A percentile compares a stretch with the other conserved stretches of the same genome.
Conservation (phyloP, 1,284 basidiomycete species). For the Pterulicium gracile region DNA sequence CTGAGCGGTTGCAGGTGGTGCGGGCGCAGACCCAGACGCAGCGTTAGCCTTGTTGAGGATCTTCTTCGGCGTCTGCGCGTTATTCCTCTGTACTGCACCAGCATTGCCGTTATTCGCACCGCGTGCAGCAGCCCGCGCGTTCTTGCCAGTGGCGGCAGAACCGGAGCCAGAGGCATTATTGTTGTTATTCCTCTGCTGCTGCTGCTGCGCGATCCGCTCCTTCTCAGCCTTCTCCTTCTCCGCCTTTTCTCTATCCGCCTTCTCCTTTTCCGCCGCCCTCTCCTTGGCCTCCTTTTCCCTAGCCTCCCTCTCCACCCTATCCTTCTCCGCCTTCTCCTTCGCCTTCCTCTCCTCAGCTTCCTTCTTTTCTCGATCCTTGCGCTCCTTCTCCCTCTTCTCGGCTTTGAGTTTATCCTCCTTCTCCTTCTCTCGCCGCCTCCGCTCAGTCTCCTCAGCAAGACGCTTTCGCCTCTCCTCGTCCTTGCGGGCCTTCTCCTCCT, state of each 20-base stretch:
- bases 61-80: constrained; percentile 40
- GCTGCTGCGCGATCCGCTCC: constrained; percentile 34
- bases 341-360: constrained; percentile 40
- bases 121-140: constrained; percentile 33
- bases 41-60: constrained; percentile 30
- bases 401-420: constrained; percentile 31
- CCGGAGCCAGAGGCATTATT: constrained; percentile 16
- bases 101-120: constrained; percentile 29
- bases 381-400: constrained; percentile 32
- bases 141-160: constrained; percentile 22
- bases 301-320: constrained; percentile 10
- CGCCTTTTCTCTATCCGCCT: constrained; percentile 46
- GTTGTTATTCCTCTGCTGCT: constrained; percentile 19
- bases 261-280: constrained; percentile 62
- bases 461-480: constrained; percentile 37
- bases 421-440: constrained; percentile 55
- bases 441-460: constrained; percentile 27
- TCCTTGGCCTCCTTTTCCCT: constrained; percentile 63
- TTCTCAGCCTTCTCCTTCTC: constrained; percentile 51
- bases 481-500: constrained; percentile 26
- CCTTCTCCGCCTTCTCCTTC: constrained; percentile 17
- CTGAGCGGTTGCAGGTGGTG: constrained; percentile 18
- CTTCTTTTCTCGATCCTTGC: constrained; percentile 36
- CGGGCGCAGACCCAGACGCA: constrained; percentile 21
- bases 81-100: constrained; percentile 12